Evolutionary conservation across 768 basidiomycete species (phyloP).

Genomic region (Hericium coralloides): DNA sequence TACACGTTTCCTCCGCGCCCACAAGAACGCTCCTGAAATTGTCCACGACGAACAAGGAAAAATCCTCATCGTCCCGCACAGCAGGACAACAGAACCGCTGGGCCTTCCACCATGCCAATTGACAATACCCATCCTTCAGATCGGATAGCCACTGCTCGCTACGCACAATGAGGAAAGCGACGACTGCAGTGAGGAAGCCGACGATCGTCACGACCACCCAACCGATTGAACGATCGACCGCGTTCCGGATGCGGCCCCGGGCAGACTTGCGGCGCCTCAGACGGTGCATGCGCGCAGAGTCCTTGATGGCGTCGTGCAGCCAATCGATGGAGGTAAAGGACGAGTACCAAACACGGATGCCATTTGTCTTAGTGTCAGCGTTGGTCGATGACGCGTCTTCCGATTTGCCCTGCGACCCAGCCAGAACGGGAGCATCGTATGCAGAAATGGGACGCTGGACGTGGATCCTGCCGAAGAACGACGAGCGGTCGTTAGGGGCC

Average conservation of each 20-base stretch:
- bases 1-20: conserved; percentile 36
- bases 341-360: conserved; percentile 88
- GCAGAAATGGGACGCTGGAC: conserved; percentile 61
- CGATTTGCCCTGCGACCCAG: conserved; percentile 21
- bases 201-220: conserved; percentile 88
- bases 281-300: conserved; percentile 71
- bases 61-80: conserved; percentile 10
- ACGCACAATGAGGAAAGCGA: conserved; percentile 82
- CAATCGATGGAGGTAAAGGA: conserved; percentile 91
- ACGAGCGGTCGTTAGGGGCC: conserved; percentile 22
- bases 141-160: conserved; percentile 88
- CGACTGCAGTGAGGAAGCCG: conserved; percentile 75
- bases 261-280: conserved; percentile 63
- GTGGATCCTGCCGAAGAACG: conserved; percentile 29
- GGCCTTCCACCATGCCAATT: conserved; percentile 57
- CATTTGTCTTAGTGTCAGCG: conserved; percentile 64
- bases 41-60: neutral
- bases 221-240: conserved; percentile 71
- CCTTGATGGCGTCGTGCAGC: conserved; percentile 95
- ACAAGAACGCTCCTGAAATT: neutral
- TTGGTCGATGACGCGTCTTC: conserved; percentile 28
- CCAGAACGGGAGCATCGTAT: conserved; percentile 48
- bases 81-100: conserved; percentile 75
- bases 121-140: conserved; percentile 86
- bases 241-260: conserved; percentile 53